phyloP scores from a whole-genome alignment of 805 yeast genomes.

The Hanseniaspora lindneri region DNA sequence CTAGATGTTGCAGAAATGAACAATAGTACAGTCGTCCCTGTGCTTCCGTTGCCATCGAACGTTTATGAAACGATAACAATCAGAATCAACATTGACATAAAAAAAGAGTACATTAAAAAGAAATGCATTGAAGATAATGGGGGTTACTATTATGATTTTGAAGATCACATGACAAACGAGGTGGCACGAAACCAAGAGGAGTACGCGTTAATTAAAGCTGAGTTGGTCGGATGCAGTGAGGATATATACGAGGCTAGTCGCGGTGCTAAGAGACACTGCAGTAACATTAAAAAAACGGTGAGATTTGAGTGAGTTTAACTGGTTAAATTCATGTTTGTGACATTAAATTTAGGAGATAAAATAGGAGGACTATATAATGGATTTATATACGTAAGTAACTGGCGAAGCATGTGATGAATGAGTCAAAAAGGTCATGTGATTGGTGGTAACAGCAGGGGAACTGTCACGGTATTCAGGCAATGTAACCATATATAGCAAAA shows the following conservation, averaged over 20 bases:
- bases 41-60: conserved; percentile 14
- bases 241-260: background rate
- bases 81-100: conserved; percentile 14
- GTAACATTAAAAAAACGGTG: background rate
- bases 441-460: too few species aligned
- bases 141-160: conserved; percentile 12
- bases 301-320: conserved; percentile 1
- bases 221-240: background rate
- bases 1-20: background rate
- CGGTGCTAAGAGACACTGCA: background rate
- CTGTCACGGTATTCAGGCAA: too few species aligned
- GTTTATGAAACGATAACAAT: conserved; percentile 14
- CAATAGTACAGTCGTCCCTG: background rate
- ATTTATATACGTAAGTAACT: background rate
- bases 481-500: too few species aligned
- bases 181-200: background rate
- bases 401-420: too few species aligned
- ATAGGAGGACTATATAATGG: background rate
- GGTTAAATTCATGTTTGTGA: background rate
- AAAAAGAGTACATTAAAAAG: conserved; percentile 10
- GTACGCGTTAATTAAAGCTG: conserved; percentile 14
- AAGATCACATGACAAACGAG: background rate
- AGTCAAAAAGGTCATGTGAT: too few species aligned
- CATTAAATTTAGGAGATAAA: background rate
- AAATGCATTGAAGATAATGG: conserved; percentile 15